A percentile compares a stretch with the other conserved stretches of the same genome.
These are phyloP conservation scores for Trichoderma sp. DNA, from an alignment of 2,329 filamentous ascomycete genomes.

Conservation along the genomic window DNA sequence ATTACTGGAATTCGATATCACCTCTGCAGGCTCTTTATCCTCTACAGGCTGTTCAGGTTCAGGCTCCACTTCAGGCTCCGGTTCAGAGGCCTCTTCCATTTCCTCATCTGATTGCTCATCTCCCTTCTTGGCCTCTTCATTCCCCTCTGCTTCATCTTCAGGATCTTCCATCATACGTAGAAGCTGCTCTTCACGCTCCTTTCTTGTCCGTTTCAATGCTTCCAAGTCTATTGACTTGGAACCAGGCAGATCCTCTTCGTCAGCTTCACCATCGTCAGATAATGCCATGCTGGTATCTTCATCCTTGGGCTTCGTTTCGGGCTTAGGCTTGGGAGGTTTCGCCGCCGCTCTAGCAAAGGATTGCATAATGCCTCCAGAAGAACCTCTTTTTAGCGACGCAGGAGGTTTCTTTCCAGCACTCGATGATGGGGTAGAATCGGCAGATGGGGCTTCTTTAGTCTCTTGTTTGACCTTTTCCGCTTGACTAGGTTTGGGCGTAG, in stretches of 20 bases:
- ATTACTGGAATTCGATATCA: slow-evolving; percentile 53
- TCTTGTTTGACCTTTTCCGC: slow-evolving; percentile 38
- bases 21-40: slow-evolving; percentile 51
- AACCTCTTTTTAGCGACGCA: slow-evolving; percentile 56
- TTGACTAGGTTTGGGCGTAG: slow-evolving; percentile 15
- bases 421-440: slow-evolving; percentile 33
- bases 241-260: slow-evolving; percentile 39
- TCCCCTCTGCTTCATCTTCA: slow-evolving; percentile 57
- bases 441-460: slow-evolving; percentile 29
- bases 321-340: slow-evolving; percentile 40
- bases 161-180: slow-evolving; percentile 53
- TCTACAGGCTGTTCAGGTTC: slow-evolving; percentile 31
- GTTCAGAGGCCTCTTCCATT: slow-evolving; percentile 44
- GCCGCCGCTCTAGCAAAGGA: slow-evolving; percentile 69
- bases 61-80: slow-evolving; percentile 43
- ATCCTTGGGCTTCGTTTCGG: slow-evolving; percentile 48
- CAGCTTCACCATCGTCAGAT: slow-evolving; percentile 46
- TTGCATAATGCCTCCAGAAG: slow-evolving; percentile 68
- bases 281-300: slow-evolving; percentile 38
- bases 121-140: slow-evolving; percentile 42
- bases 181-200: slow-evolving; percentile 44
- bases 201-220: slow-evolving; percentile 35
- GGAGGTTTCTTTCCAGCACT: slow-evolving; percentile 39
- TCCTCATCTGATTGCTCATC: slow-evolving; percentile 43
- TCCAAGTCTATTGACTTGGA: slow-evolving; percentile 32